Evolutionary conservation across 2,329 filamentous ascomycete species (phyloP).

Genomic region (Fusarium sp.): DNA sequence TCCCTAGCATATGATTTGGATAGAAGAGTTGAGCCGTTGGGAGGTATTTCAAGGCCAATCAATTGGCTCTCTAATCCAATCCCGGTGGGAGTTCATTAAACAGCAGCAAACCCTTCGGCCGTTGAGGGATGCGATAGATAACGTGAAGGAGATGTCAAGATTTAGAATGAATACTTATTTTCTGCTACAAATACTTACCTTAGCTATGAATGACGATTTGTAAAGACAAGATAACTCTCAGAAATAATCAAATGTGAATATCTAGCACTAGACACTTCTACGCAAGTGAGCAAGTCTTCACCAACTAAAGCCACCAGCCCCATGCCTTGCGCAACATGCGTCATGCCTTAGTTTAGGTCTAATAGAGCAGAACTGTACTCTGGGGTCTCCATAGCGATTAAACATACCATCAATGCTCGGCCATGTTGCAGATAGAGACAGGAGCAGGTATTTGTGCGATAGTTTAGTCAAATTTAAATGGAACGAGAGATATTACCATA

Average conservation of each 20-base stretch:
- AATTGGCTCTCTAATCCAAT: too few species aligned
- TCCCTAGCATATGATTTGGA: rapidly evolving
- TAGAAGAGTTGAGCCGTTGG: rapidly evolving
- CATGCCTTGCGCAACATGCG: rapidly evolving
- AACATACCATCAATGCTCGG: too few species aligned
- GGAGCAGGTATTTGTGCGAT: rapidly evolving
- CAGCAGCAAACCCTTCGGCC: rapidly evolving
- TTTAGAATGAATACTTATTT: rapidly evolving
- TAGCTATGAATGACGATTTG: rapidly evolving
- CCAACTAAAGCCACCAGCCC: rapidly evolving
- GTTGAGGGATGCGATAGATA: too few species aligned
- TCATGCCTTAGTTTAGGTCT: rapidly evolving
- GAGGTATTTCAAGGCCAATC: rapidly evolving
- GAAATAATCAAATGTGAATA: too few species aligned
- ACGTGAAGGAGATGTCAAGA: rapidly evolving
- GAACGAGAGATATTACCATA: too few species aligned
- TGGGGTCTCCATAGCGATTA: rapidly evolving
- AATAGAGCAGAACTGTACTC: rapidly evolving
- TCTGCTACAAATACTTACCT: not conserved
- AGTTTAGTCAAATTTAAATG: not conserved
- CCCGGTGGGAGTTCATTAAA: too few species aligned
- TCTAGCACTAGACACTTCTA: rapidly evolving
- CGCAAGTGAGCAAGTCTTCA: rapidly evolving
- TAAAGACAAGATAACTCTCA: rapidly evolving
- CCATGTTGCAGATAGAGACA: rapidly evolving